phyloP scores from a whole-genome alignment of 2,329 filamentous ascomycete genomes.

The Cladorrhinum sp. region DNA sequence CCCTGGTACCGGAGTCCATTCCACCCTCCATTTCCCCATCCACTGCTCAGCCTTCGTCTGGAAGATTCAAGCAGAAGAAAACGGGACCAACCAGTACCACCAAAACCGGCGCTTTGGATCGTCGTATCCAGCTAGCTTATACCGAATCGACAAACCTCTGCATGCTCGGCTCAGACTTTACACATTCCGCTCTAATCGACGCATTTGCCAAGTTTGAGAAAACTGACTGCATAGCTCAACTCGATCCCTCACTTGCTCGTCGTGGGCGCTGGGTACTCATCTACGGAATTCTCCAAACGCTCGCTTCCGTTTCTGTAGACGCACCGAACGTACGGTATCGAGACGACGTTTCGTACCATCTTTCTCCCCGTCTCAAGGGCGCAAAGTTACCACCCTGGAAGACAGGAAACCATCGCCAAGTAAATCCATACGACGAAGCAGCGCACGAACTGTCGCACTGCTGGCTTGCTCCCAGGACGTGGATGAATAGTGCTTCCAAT shows the following conservation, averaged over 20 bases:
- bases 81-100: slow-evolving; percentile 22
- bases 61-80: slow-evolving; percentile 35
- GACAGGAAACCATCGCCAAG: slow-evolving; percentile 25
- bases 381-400: slow-evolving; percentile 56
- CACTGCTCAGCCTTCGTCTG: slow-evolving; percentile 25
- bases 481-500: slow-evolving; percentile 32
- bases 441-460: slow-evolving; percentile 52
- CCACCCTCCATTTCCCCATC: slow-evolving; percentile 28
- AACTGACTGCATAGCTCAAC: slow-evolving; percentile 45
- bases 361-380: slow-evolving; percentile 52
- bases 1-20: slow-evolving; percentile 57
- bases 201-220: slow-evolving; percentile 57
- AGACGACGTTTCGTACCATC: slow-evolving; percentile 54
- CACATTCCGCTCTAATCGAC: slow-evolving; percentile 53
- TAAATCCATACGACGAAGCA: slow-evolving; percentile 35
- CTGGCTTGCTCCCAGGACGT: slow-evolving; percentile 45
- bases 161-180: slow-evolving; percentile 51
- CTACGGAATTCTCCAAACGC: slow-evolving; percentile 58
- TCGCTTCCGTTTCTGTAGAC: slow-evolving; percentile 59
- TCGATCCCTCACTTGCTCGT: slow-evolving; percentile 54
- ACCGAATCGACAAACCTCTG: slow-evolving; percentile 60
- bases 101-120: slow-evolving; percentile 39
- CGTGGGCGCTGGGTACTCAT: slow-evolving; percentile 60
- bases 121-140: slow-evolving; percentile 55
- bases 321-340: slow-evolving; percentile 51